Percentiles rank a stretch among this genome's conserved stretches.
Conservation (phyloP, 2,329 filamentous ascomycete genomes). For the Calonectria hawksworthii region DNA sequence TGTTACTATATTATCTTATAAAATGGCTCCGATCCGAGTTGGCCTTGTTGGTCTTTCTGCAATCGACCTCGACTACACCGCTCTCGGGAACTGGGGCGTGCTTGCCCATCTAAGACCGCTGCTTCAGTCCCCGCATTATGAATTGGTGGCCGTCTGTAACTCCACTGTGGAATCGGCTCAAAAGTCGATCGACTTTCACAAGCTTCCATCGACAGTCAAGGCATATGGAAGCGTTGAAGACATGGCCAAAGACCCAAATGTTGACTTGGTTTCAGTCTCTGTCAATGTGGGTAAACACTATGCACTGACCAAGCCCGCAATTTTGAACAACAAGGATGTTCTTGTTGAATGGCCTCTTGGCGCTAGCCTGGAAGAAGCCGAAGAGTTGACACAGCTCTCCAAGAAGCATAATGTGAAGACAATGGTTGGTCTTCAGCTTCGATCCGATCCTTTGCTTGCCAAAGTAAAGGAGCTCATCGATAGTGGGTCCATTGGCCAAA, state of each 20-base stretch:
- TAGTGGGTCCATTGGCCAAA: constrained; percentile 25
- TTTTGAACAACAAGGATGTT: constrained; percentile 53
- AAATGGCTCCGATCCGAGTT: constrained; percentile 33
- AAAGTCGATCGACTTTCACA: constrained; percentile 57
- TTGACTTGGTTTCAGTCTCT: constrained; percentile 67
- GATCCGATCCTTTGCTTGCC: constrained; percentile 53
- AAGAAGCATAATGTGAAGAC: constrained; percentile 51
- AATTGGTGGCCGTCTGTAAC: constrained; percentile 65
- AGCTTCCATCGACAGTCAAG: constrained; percentile 54
- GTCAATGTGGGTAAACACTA: constrained; percentile 65
- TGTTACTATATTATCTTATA: background rate
- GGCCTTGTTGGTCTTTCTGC: constrained; percentile 36
- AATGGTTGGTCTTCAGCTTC: constrained; percentile 63
- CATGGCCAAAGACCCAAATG: constrained; percentile 59
- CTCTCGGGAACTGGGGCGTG: constrained; percentile 59
- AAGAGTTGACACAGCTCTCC: constrained; percentile 55
- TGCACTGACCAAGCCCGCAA: constrained; percentile 55
- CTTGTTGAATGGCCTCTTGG: constrained; percentile 26
- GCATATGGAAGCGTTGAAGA: constrained; percentile 61
- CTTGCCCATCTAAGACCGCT: constrained; percentile 64
- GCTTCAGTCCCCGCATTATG: constrained; percentile 54
- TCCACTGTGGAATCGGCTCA: constrained; percentile 58
- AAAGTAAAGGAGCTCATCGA: constrained; percentile 34
- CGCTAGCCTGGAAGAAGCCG: constrained; percentile 50
- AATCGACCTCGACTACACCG: background rate